Conservation (phyloP, 2,329 filamentous ascomycete species). For the Colletotrichum aenigma region DNA sequence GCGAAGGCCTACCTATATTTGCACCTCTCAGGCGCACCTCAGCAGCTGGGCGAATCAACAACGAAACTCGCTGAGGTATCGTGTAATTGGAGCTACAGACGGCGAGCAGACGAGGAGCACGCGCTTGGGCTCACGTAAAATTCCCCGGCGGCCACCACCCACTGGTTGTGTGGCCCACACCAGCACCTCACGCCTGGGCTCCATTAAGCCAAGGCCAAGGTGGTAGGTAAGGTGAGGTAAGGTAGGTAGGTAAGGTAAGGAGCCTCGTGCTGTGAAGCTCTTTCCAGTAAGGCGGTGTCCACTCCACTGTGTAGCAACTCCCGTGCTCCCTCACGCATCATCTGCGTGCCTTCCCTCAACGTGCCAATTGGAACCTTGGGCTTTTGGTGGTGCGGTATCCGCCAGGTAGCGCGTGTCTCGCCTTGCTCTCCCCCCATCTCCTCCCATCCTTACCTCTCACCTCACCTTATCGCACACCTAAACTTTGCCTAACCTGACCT, state of each 20-base stretch:
- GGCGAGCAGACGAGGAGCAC: background rate
- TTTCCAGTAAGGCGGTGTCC: background rate
- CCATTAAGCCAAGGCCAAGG: background rate
- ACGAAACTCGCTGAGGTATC: background rate
- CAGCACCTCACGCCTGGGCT: background rate
- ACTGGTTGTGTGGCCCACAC: background rate
- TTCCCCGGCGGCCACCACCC: background rate
- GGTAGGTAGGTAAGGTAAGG: background rate
- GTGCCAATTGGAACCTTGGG: background rate
- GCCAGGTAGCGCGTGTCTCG: background rate
- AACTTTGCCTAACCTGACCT: background rate
- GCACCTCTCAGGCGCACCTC: background rate
- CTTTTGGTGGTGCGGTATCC: background rate
- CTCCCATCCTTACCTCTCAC: background rate
- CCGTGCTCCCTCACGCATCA: conserved; percentile 3
- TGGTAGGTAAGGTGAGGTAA: background rate
- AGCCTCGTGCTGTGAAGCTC: background rate
- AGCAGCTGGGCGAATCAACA: background rate
- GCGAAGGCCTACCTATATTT: background rate
- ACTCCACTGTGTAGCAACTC: background rate
- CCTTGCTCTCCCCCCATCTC: background rate
- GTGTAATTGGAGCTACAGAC: background rate
- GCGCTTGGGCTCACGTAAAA: background rate
- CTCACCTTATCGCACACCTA: background rate
- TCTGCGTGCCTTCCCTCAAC: background rate